Evolutionary conservation across 1,284 basidiomycete genomes (phyloP).

Genomic region (Hymenochaete sp.): DNA sequence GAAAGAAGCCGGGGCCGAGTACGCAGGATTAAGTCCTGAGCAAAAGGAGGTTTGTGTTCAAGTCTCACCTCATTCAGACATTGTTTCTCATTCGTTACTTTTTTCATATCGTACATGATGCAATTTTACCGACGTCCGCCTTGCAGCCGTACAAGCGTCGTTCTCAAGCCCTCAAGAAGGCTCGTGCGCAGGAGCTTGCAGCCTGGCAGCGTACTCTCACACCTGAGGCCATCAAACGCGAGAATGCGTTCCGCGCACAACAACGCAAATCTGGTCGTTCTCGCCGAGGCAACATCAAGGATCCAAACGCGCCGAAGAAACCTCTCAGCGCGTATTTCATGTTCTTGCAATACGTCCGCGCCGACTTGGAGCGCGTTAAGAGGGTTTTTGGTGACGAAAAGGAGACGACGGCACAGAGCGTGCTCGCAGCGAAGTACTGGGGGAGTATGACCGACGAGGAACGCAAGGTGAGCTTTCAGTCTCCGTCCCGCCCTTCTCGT

Average conservation of each 20-base stretch:
- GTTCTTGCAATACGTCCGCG: constrained; percentile 84
- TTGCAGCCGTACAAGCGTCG: constrained; percentile 71
- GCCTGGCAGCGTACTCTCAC: constrained; percentile 87
- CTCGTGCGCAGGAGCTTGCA: constrained; percentile 71
- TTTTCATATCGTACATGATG: constrained; percentile 21
- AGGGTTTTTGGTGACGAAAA: constrained; percentile 89
- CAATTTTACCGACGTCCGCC: too few species aligned
- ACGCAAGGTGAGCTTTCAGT: constrained; percentile 57
- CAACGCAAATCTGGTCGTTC: constrained; percentile 92
- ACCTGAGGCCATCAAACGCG: constrained; percentile 90
- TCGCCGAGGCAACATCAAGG: constrained; percentile 90
- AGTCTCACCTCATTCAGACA: constrained; percentile 20
- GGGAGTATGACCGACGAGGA: constrained; percentile 85
- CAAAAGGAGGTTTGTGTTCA: constrained; percentile 65
- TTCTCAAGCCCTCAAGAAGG: constrained; percentile 78
- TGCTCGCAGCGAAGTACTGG: constrained; percentile 89
- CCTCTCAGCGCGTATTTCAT: constrained; percentile 92
- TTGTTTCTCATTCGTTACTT: constrained; percentile 19
- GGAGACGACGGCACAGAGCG: constrained; percentile 92
- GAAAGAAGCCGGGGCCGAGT: constrained; percentile 89
- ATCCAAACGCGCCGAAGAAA: constrained; percentile 95
- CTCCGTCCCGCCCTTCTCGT: constrained; percentile 13
- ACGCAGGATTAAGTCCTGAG: constrained; percentile 68
- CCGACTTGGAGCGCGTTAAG: constrained; percentile 59
- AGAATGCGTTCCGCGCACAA: constrained; percentile 86